Evolutionary conservation across 768 basidiomycete species (phyloP).

Genomic region (Crassisporium funariophilum): DNA sequence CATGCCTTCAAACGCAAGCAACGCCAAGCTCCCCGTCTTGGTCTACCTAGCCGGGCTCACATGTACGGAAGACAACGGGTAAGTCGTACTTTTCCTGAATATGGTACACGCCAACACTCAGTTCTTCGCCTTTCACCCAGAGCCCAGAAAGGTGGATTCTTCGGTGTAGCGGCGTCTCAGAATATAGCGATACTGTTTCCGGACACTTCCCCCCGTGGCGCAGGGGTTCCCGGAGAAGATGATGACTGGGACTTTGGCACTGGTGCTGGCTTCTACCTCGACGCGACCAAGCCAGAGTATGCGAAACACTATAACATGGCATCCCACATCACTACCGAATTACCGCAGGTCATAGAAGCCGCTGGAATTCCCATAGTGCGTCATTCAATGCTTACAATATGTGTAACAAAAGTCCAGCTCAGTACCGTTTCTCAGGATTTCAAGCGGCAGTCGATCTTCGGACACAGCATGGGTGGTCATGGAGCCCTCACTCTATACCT

Average conservation of each 20-base stretch:
- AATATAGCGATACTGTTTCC: slow-evolving; percentile 92
- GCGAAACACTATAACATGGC: slow-evolving; percentile 87
- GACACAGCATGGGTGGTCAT: slow-evolving; percentile 98
- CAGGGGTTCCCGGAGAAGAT: slow-evolving; percentile 80
- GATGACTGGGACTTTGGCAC: slow-evolving; percentile 90
- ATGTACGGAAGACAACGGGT: slow-evolving; percentile 95
- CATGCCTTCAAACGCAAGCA: slow-evolving; percentile 63
- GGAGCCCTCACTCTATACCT: slow-evolving; percentile 93
- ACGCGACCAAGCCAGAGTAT: slow-evolving; percentile 80
- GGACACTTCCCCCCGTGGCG: slow-evolving; percentile 94
- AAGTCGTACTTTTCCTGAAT: slow-evolving; percentile 19
- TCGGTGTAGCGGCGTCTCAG: slow-evolving; percentile 81
- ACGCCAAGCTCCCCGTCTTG: slow-evolving; percentile 61
- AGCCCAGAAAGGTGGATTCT: slow-evolving; percentile 91
- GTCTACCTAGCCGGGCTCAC: slow-evolving; percentile 89
- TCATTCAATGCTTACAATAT: slow-evolving; percentile 6
- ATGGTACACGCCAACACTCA: not conserved
- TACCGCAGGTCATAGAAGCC: slow-evolving; percentile 76
- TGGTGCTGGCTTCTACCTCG: slow-evolving; percentile 96
- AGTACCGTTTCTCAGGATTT: slow-evolving; percentile 58
- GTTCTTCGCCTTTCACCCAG: slow-evolving; percentile 38
- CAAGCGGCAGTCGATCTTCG: slow-evolving; percentile 83
- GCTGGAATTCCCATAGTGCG: slow-evolving; percentile 78
- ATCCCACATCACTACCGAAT: slow-evolving; percentile 78
- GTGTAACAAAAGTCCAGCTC: not conserved